These are phyloP conservation scores for Dactylellina haptotyla DNA, from an alignment of 2,329 filamentous ascomycete species.

Conservation along the genomic window DNA sequence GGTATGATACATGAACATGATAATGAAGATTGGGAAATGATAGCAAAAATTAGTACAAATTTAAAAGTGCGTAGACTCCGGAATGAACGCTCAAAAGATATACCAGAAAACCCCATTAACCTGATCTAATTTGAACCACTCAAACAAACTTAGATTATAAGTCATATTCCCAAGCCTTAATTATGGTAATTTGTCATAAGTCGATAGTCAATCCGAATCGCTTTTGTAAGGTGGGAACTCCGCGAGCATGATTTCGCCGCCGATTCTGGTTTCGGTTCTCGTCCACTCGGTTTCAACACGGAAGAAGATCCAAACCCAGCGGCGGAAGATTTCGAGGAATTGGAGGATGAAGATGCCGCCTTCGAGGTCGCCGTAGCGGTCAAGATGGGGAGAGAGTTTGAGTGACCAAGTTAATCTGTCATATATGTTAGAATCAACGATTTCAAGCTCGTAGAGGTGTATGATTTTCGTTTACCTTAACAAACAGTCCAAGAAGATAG, in stretches of 20 bases:
- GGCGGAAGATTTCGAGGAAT: slow-evolving; percentile 82
- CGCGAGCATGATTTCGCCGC: slow-evolving; percentile 76
- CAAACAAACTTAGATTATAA: too few species aligned
- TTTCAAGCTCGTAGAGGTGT: slow-evolving; percentile 68
- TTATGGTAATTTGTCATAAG: background rate
- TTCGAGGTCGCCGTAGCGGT: slow-evolving; percentile 86
- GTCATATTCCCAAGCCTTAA: background rate
- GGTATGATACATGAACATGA: background rate
- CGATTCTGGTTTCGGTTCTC: slow-evolving; percentile 69
- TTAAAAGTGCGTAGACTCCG: background rate
- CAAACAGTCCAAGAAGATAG: slow-evolving; percentile 79
- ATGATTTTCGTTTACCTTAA: slow-evolving; percentile 77
- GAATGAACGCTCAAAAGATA: background rate
- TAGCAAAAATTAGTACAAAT: background rate
- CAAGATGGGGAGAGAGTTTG: slow-evolving; percentile 83
- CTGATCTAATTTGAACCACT: too few species aligned
- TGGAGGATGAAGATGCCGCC: slow-evolving; percentile 88
- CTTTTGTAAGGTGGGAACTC: slow-evolving; percentile 73
- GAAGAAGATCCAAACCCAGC: slow-evolving; percentile 98
- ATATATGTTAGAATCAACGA: slow-evolving; percentile 80
- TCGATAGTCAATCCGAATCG: slow-evolving; percentile 66
- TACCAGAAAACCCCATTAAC: background rate
- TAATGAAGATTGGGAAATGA: background rate
- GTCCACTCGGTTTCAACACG: slow-evolving; percentile 94
- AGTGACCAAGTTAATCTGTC: slow-evolving; percentile 76